Base-by-base conservation (phyloP, 2,329 filamentous ascomycete species). In the Fusarium multiceps region DNA sequence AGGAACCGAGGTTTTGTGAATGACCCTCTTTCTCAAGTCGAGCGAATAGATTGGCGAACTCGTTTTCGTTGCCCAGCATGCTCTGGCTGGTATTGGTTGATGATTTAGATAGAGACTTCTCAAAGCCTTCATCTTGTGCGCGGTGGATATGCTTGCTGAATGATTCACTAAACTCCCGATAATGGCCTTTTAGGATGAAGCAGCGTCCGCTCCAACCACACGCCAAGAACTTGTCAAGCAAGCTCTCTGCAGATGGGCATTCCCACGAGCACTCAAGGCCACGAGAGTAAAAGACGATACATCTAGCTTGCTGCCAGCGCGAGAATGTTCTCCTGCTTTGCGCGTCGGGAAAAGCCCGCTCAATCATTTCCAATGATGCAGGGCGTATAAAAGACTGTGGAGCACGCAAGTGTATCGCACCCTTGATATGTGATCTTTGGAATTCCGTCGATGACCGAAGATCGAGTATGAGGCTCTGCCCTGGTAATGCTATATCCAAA, bases 101-200 rank as follows among this genome's bases (percentile, higher is more conserved):
- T 14, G 58, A 51, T 25, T 63, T 63, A 12, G 45, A 20, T 7
- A 74, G 66, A 34, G 40, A 75, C 46, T 82, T 82, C 4, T 80
- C 60, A 58, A 83, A 81, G 45, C 81, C 77, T 40, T 78, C 80
- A 80, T 84, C 63, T 79, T 83, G 30, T 77, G 72, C 7, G 81
- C 82, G 21, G 79, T 79, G 62, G 25, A 87, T 85, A 63, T 86
- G 84, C 62, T 83, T 83, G 63, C 83, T 82, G 66, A 86, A 88
- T 0, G 84, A 85, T 27, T 80, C 79, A 18, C 84, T 85, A 64
- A 88, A 88, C 66, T 88, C 86, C 48, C 82, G 81, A 72, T 85
- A 88, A 55, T 86, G 84, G 1, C 86, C 86, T 71, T 87, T 87
- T 34, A 88, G 79, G 10, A 88, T 78, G 69, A 88, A 88, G 62